phyloP scores from a whole-genome alignment of 108 stramenopile species.

The Seminavis robusta region DNA sequence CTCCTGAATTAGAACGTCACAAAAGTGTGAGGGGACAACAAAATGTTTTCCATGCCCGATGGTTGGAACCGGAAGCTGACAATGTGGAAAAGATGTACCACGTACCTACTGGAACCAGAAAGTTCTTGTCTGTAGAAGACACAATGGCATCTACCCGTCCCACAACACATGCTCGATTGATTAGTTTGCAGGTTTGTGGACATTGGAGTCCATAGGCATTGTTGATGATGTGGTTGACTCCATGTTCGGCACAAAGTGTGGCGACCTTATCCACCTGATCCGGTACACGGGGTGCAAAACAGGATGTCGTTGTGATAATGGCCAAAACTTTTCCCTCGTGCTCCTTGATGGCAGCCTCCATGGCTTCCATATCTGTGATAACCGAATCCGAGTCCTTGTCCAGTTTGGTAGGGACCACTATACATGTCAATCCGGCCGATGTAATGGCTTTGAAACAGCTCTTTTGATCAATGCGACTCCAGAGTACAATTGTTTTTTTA shows the following conservation, averaged over 20 bases:
- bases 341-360: constrained; percentile 53
- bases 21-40: neutral
- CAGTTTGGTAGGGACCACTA: constrained; percentile 79
- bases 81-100: constrained; percentile 4
- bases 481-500: constrained; percentile 62
- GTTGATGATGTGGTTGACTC: constrained; percentile 93
- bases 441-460: constrained; percentile 96
- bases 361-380: constrained; percentile 85
- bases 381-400: constrained; percentile 71
- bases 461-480: constrained; percentile 99
- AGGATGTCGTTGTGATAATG: constrained; percentile 94
- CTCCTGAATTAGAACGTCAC: constrained; percentile 31
- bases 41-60: neutral
- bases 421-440: constrained; percentile 84
- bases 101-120: constrained; percentile 94
- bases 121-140: constrained; percentile 98
- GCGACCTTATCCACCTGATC: constrained; percentile 91
- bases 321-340: constrained; percentile 64
- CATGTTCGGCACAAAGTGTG: constrained; percentile 57
- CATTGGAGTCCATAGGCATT: constrained; percentile 99
- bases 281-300: constrained; percentile 97
- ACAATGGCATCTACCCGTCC: constrained; percentile 97
- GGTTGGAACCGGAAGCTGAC: neutral
- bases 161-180: constrained; percentile 83
- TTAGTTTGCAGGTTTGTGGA: constrained; percentile 57